These are phyloP conservation scores for Candida parachauliodes DNA, from an alignment of 805 yeast genomes.

Conservation along the genomic window DNA sequence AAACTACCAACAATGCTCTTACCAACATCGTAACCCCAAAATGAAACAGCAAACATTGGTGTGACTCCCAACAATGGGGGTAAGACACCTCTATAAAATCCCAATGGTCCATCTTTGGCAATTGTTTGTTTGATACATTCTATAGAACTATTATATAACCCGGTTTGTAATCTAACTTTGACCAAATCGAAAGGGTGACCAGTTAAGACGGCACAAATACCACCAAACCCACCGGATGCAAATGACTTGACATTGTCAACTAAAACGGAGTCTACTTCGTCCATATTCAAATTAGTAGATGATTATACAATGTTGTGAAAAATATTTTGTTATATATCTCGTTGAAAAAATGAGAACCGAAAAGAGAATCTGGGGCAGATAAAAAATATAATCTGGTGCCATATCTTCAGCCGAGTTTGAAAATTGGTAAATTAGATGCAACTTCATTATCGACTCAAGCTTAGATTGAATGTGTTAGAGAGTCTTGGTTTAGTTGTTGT, in stretches of 20 bases:
- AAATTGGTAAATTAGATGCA: no score
- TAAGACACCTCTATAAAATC: constrained; percentile 88
- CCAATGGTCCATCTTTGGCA: constrained; percentile 68
- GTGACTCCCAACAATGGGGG: constrained; percentile 97
- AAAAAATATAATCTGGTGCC: background rate
- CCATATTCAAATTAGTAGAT: constrained; percentile 23
- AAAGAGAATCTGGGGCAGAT: constrained; percentile 3
- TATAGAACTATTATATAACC: constrained; percentile 59
- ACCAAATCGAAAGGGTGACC: constrained; percentile 96
- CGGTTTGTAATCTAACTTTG: constrained; percentile 88
- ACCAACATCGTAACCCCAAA: constrained; percentile 98
- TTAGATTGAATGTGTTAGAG: no score
- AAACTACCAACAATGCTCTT: constrained; percentile 60
- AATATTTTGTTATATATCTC: no score
- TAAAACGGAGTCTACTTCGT: constrained; percentile 43
- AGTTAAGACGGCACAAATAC: constrained; percentile 89
- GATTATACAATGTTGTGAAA: no score
- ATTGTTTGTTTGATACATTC: constrained; percentile 71
- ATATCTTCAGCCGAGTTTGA: no score
- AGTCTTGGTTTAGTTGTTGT: no score
- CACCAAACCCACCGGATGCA: constrained; percentile 94
- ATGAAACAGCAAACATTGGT: constrained; percentile 96
- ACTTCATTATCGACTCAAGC: no score
- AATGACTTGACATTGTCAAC: constrained; percentile 84
- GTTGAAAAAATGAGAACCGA: constrained; percentile 2